Conservation (phyloP, 495 filamentous ascomycete genomes). For the Terfezia claveryi region DNA sequence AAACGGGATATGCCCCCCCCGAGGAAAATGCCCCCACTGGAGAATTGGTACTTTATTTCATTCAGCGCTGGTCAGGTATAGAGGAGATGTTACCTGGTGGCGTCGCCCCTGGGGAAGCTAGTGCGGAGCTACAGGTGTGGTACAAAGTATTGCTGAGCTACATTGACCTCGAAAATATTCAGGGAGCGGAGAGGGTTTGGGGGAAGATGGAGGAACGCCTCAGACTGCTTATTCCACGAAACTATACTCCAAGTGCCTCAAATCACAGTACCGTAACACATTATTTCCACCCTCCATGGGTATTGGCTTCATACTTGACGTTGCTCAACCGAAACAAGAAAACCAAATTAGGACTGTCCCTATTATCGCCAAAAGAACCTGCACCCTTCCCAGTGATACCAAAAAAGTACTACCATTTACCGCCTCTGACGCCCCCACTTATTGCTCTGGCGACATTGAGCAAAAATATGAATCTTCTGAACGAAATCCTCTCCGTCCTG, state of each 20-base stretch:
- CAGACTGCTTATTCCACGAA: background rate
- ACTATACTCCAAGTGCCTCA: background rate
- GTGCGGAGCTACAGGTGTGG: background rate
- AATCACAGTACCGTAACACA: background rate
- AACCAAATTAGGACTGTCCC: slow-evolving; percentile 3
- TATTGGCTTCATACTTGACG: slow-evolving; percentile 2
- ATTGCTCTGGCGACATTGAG: slow-evolving; percentile 5
- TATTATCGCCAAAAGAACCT: background rate
- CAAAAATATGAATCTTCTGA: background rate
- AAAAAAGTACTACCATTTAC: background rate
- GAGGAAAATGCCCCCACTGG: background rate
- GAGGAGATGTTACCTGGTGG: background rate
- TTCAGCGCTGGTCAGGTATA: background rate
- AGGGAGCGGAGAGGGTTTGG: background rate
- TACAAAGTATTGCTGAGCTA: background rate
- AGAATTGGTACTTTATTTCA: background rate
- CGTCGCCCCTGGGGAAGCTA: background rate
- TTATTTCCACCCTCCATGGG: background rate
- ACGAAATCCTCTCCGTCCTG: background rate
- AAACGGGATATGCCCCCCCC: background rate
- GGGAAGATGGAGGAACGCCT: background rate
- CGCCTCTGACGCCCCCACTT: slow-evolving; percentile 2
- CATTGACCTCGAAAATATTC: background rate
- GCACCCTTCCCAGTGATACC: slow-evolving; percentile 1
- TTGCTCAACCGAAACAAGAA: slow-evolving; percentile 2